Base-by-base conservation (phyloP, 2,329 filamentous ascomycete genomes). In the Aspergillus latus region DNA sequence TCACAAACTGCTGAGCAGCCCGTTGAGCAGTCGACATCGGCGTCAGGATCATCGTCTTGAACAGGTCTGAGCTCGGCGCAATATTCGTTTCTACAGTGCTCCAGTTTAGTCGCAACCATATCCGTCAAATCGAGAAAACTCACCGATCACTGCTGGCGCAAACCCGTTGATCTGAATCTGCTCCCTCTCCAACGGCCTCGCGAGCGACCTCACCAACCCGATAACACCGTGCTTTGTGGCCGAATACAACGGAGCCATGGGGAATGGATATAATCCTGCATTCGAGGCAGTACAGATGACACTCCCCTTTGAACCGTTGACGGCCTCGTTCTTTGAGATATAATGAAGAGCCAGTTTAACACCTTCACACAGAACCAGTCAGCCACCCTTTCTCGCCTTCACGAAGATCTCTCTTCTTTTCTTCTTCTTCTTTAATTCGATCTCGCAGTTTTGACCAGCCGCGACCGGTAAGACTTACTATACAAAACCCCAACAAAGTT, bases 251-350 rank as follows among this genome's bases (percentile, higher is more conserved):
- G 81, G 81, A 1, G 79, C 78, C 2, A 78, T 73, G 0, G 79
- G 76, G 53, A 83, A 81, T 0, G 79, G 72, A 59, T 83, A 83
- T 1, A 83, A 49, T 0, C 80, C 81, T 1, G 78, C 80, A 63
- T 82, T 82, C 3, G 80, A 82, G 0, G 80, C 76, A 0, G 81
- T 83, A 69, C 80, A 82, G 49, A 83, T 73, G 42, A 83, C 80
- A 5, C 71, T 72, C 0, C 80, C 79, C 28, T 73, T 70, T n/a
- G 73, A 62, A 65, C 42, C 49, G 11, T 58, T 63, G 55, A 68
- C 57, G 0, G 68, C 62, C 2, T 54, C 46, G 52, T 80, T 81
- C 62, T 77, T 79, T 21, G 72, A 69, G 68, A 83, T 78, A 58
- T 83, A 83, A 60, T 82, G 74, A 6, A 74, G 72, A 0, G 74